A percentile compares a stretch with the other conserved stretches of the same genome.
Evolutionary conservation across 768 basidiomycete species (phyloP).

Genomic region (Agaricus subrufescens): DNA sequence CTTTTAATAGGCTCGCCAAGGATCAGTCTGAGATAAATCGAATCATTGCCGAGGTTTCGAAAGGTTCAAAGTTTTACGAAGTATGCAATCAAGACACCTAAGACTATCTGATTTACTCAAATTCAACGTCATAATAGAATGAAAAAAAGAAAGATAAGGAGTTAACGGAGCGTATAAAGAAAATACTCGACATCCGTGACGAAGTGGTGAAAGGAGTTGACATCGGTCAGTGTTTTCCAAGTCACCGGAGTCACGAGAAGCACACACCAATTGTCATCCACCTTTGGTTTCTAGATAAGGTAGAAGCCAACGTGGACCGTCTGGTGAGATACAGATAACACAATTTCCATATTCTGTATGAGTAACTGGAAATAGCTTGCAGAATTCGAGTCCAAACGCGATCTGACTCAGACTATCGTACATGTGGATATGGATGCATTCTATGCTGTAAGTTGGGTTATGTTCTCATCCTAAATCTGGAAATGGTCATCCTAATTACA

Average conservation of each 20-base stretch:
- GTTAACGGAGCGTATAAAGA: conserved; percentile 69
- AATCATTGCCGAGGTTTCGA: conserved; percentile 86
- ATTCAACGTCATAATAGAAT: conserved; percentile 43
- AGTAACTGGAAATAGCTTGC: conserved; percentile 38
- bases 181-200: conserved; percentile 61
- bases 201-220: conserved; percentile 52
- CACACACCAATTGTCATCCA: conserved; percentile 13
- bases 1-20: conserved; percentile 49
- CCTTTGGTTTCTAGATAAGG: conserved; percentile 33
- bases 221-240: conserved; percentile 37
- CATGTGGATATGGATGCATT: conserved; percentile 98
- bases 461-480: not conserved
- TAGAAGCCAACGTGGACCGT: conserved; percentile 66
- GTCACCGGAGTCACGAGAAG: not conserved
- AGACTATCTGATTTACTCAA: not conserved
- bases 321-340: conserved; percentile 36
- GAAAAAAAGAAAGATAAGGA: conserved; percentile 90
- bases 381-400: conserved; percentile 70
- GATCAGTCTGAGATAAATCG: conserved; percentile 84
- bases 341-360: not conserved
- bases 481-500: not conserved
- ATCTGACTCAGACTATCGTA: conserved; percentile 80
- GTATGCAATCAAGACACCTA: conserved; percentile 27
- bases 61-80: conserved; percentile 92
- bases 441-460: conserved; percentile 46